Evolutionary conservation across 2,329 filamentous ascomycete species (phyloP), one percentile per base, ranked within the genome.

Genomic region (Tolypocladium cylindrosporum): DNA sequence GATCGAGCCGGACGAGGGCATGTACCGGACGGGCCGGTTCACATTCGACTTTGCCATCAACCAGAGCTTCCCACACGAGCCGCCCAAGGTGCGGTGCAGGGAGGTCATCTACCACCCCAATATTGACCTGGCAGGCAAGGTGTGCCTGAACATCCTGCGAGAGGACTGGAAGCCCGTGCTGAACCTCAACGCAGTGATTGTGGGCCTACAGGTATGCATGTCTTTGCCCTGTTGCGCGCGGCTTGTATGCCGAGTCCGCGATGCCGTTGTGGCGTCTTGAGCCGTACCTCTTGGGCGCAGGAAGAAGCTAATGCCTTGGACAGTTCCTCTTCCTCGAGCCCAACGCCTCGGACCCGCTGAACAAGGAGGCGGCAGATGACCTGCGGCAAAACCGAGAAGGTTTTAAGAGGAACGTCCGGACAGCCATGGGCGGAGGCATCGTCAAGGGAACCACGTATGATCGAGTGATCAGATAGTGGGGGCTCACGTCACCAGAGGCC

Each of bases 101-200:
- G 90, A 99, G 76, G 97, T 96, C 80, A 97, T 99, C 67, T 99
- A 99, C 77, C 94, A 99, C 72, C 94, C 94, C 7, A 99, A 99
- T 74, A 99, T 99, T 71, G 94, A 99, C 69, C 82, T 96, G 45
- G 91, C 97, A 72, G 94, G 94, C 66, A 99, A 99, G 71, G 92
- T 99, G 62, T 99, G 94, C 78, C 77, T 99, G 69, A 99, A 99
- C 73, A 99, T 99, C 67, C 75, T 99, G 68, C 81, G 94, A 61
- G 94, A 99, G 77, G 94, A 99, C 77, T 99, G 94, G 94, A 99
- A 97, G 79, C 94, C 94, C 0, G 94, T 99, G 51, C 77, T 99
- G 70, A 97, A 97, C 72, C 74, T 99, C 71, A 97, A 97, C 70
- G 92, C 94, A 19, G 91, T 97, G 45, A 94, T 99, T 65, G 91